Conservation (phyloP, 202 grass and related monocot genomes). For the Digitaria exilis region DNA sequence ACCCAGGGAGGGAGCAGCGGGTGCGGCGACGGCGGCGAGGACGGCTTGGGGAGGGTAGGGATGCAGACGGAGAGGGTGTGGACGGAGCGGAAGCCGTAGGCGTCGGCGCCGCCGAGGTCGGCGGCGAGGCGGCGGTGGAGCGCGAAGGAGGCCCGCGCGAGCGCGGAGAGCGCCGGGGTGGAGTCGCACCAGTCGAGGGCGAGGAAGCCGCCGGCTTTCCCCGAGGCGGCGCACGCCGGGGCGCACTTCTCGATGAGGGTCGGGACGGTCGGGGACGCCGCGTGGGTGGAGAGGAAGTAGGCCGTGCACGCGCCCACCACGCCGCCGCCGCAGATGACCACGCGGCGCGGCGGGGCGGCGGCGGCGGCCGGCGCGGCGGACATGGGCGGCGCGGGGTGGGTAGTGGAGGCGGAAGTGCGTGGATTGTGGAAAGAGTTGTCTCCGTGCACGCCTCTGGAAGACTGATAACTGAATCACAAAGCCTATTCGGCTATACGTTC, state of each 20-base stretch:
- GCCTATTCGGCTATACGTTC: too few relatives aligned
- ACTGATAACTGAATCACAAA: too few relatives aligned
- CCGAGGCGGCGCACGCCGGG: constrained; percentile 81
- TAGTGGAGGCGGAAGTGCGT: neutral
- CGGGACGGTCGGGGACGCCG: constrained; percentile 37
- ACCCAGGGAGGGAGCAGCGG: constrained; percentile 67
- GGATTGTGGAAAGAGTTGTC: neutral
- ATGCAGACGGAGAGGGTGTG: constrained; percentile 67
- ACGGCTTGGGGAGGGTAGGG: neutral
- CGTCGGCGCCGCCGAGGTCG: constrained; percentile 51
- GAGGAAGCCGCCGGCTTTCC: constrained; percentile 88
- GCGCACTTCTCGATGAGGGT: constrained; percentile 69
- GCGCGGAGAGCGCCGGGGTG: constrained; percentile 50
- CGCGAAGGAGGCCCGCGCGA: constrained; percentile 71
- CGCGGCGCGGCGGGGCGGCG: constrained; percentile 38
- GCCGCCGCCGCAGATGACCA: constrained; percentile 81
- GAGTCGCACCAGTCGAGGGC: constrained; percentile 92
- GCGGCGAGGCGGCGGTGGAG: constrained; percentile 71
- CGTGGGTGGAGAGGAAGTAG: constrained; percentile 79
- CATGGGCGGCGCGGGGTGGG: constrained; percentile 28
- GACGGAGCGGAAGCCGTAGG: constrained; percentile 77
- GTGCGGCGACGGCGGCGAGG: neutral
- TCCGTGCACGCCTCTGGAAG: too few relatives aligned
- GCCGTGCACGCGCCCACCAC: constrained; percentile 83
- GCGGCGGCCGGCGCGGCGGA: constrained; percentile 10